phyloP scores from a whole-genome alignment of 139 green algal genomes.

The Tetradesmus lagerheimii region DNA sequence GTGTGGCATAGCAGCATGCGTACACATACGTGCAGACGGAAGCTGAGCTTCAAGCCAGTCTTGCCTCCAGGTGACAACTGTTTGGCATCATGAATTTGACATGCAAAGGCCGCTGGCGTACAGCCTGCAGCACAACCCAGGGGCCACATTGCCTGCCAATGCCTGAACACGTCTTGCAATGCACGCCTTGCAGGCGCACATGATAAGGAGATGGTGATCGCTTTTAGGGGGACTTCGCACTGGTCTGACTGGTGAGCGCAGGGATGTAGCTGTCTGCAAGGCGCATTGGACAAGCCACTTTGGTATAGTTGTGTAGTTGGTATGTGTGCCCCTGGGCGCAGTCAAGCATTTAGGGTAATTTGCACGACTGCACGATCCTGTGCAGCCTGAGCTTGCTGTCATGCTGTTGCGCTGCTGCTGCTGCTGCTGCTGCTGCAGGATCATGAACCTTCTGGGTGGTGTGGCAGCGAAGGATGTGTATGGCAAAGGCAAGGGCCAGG shows the following conservation, averaged over 20 bases:
- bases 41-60: not conserved
- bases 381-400: not conserved
- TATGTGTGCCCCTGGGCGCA: too few relatives aligned
- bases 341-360: too few relatives aligned
- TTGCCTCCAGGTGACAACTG: not conserved
- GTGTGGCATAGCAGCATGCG: not conserved
- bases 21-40: not conserved
- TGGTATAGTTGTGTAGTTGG: not conserved
- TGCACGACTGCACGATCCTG: too few relatives aligned
- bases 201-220: not conserved
- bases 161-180: too few relatives aligned
- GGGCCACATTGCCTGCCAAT: too few relatives aligned
- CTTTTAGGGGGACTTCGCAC: not conserved
- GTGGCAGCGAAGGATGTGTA: not conserved
- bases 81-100: not conserved
- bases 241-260: not conserved
- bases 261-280: not conserved
- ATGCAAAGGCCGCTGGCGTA: not conserved
- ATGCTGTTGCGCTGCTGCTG: not conserved
- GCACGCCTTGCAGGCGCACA: not conserved
- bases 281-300: not conserved
- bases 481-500: not conserved
- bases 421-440: not conserved
- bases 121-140: too few relatives aligned
- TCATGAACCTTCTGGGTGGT: not conserved